phyloP scores from a whole-genome alignment of 495 filamentous ascomycete species.

The Annulohypoxylon bovei region DNA sequence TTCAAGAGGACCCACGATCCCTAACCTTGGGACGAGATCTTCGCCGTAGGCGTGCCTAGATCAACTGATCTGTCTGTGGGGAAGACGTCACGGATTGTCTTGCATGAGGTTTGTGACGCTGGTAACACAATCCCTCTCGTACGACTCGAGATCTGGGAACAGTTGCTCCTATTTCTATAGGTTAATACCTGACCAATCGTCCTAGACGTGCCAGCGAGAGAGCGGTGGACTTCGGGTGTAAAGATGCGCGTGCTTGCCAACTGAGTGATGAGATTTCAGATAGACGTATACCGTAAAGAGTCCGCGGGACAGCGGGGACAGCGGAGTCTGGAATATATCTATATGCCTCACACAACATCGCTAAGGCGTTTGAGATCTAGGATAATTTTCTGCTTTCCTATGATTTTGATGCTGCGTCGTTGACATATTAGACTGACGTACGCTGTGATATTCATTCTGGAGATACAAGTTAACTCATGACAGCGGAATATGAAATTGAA shows the following conservation, averaged over 20 bases:
- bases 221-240: neutral
- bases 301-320: neutral
- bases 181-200: neutral
- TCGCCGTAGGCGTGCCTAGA: slow-evolving; percentile 13
- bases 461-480: neutral
- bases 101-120: neutral
- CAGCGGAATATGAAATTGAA: neutral
- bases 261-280: slow-evolving; percentile 10
- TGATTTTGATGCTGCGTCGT: neutral
- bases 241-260: slow-evolving; percentile 7
- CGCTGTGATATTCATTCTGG: neutral
- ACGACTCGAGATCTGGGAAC: slow-evolving; percentile 9
- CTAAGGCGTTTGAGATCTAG: neutral
- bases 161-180: neutral
- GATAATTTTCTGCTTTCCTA: neutral
- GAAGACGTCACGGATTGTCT: neutral
- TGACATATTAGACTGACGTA: neutral
- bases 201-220: neutral
- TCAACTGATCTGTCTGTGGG: slow-evolving; percentile 13
- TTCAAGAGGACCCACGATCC: slow-evolving; percentile 28
- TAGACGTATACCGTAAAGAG: neutral
- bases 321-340: neutral
- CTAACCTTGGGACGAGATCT: slow-evolving; percentile 24
- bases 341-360: neutral
- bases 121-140: neutral